These are phyloP conservation scores for Colletotrichum sp. DNA, from an alignment of 2,329 filamentous ascomycete genomes.

Conservation along the genomic window DNA sequence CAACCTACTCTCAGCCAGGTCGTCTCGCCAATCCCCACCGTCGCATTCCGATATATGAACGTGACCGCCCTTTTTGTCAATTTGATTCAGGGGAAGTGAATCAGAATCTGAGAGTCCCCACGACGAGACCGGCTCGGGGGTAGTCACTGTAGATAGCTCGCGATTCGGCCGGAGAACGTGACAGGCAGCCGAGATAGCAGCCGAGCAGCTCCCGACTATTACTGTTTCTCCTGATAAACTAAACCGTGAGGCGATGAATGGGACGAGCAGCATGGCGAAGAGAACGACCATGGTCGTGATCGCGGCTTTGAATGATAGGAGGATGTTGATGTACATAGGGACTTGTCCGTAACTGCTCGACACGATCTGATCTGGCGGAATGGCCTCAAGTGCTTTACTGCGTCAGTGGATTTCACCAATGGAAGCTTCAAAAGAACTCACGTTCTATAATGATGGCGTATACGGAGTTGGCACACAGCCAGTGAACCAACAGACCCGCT, in stretches of 20 bases:
- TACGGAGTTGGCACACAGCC: background rate
- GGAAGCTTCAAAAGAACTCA: background rate
- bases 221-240: background rate
- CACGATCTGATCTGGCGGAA: background rate
- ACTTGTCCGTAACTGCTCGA: background rate
- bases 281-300: background rate
- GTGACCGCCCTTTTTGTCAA: background rate
- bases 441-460: background rate
- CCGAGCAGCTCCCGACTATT: background rate
- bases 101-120: background rate
- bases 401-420: rapidly evolving
- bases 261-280: background rate
- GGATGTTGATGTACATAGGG: background rate
- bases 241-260: background rate
- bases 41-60: background rate
- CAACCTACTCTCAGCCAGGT: background rate
- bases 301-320: background rate
- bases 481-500: background rate
- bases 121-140: background rate
- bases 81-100: background rate
- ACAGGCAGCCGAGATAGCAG: background rate
- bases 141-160: background rate
- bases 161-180: background rate
- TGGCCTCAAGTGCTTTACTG: background rate
- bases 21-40: background rate